phyloP scores from a whole-genome alignment of 345 rosid genomes.

The Melastoma malabathricum region DNA sequence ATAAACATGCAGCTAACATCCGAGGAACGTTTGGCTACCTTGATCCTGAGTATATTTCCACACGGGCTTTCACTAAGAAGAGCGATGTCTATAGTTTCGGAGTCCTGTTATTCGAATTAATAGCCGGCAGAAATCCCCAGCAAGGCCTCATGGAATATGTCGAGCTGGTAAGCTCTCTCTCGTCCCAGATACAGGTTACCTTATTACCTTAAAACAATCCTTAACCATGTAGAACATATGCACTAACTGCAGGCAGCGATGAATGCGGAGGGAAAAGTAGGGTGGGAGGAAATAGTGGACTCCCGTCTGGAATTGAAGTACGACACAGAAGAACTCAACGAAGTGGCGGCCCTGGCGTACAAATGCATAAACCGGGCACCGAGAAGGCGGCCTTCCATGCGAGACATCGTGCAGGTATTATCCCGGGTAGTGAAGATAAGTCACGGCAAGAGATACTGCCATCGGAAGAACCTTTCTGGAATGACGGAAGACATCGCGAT shows the following conservation, averaged over 20 bases:
- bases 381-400: constrained; percentile 79
- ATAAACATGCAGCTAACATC: constrained; percentile 60
- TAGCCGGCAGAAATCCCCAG: constrained; percentile 90
- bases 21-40: constrained; percentile 96
- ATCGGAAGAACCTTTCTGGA: constrained; percentile 29
- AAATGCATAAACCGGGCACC: constrained; percentile 64
- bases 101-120: constrained; percentile 85
- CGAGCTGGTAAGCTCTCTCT: too few species aligned
- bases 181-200: too few species aligned
- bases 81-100: constrained; percentile 97
- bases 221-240: too few species aligned
- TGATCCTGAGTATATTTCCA: constrained; percentile 89
- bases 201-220: too few species aligned
- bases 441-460: constrained; percentile 41
- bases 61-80: constrained; percentile 76
- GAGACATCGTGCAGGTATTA: constrained; percentile 86
- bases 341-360: constrained; percentile 83
- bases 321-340: constrained; percentile 67
- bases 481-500: constrained; percentile 33
- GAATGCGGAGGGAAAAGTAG: constrained; percentile 64
- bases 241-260: constrained; percentile 64
- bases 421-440: constrained; percentile 53
- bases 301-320: constrained; percentile 61
- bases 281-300: constrained; percentile 98
- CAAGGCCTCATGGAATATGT: not conserved